These are phyloP conservation scores for Perkinsela sp. DNA, from an alignment of 208 protist genomes.

Conservation along the genomic window DNA sequence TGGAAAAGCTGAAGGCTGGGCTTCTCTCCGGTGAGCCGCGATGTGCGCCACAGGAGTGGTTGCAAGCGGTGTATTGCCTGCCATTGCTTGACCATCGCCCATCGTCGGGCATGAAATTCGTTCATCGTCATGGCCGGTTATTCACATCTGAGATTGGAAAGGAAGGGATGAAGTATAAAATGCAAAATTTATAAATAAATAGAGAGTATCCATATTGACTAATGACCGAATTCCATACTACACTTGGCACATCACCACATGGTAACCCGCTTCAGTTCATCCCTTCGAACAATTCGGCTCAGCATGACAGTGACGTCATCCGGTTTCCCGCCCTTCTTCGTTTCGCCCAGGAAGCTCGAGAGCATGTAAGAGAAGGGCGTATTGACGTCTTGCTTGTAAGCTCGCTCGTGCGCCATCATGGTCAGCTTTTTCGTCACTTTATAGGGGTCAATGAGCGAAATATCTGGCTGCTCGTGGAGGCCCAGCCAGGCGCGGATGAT, in stretches of 20 bases:
- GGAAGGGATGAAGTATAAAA: background rate
- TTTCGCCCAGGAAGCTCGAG: constrained; percentile 20
- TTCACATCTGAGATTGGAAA: background rate
- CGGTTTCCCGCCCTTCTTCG: constrained; percentile 47
- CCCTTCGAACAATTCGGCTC: constrained; percentile 34
- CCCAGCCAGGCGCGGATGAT: constrained; percentile 25
- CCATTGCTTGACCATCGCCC: background rate
- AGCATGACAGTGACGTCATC: constrained; percentile 65
- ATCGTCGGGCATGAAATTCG: background rate
- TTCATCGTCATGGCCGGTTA: background rate
- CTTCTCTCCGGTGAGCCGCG: background rate
- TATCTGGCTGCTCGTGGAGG: constrained; percentile 15
- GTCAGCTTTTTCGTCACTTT: constrained; percentile 56
- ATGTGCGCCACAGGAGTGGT: background rate
- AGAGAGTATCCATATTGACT: background rate
- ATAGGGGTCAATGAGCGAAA: constrained; percentile 48
- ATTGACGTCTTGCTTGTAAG: constrained; percentile 20
- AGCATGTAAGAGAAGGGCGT: constrained; percentile 53
- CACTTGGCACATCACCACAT: background rate
- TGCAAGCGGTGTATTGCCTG: background rate
- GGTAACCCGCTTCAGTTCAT: constrained; percentile 1
- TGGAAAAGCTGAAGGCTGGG: background rate
- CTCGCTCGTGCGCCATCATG: constrained; percentile 31
- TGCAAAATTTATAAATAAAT: background rate
- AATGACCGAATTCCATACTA: background rate